Evolutionary conservation across 371 early-diverging fungal genomes (phyloP).

Genomic region (Mortierella sp.): DNA sequence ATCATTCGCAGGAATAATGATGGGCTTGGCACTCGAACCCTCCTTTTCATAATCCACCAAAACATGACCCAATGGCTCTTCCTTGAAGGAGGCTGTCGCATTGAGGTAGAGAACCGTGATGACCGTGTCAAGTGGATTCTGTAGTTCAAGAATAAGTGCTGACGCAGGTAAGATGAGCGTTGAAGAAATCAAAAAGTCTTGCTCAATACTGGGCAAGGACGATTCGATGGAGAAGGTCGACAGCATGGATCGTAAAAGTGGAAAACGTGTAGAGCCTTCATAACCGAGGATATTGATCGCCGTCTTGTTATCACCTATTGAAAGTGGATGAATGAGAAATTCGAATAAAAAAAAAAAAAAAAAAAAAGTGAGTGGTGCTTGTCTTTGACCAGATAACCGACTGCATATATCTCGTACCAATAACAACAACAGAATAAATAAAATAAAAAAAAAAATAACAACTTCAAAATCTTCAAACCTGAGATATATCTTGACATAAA

Average conservation of each 20-base stretch:
- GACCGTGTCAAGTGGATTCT: conserved; percentile 34
- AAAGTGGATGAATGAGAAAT: no score
- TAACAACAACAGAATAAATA: no score
- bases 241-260: conserved; percentile 42
- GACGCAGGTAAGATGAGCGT: conserved; percentile 41
- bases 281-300: conserved; percentile 40
- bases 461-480: no score
- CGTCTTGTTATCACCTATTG: conserved; percentile 36
- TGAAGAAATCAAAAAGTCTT: conserved; percentile 42
- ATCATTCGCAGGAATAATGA: conserved; percentile 49
- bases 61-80: conserved; percentile 35
- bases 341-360: neutral
- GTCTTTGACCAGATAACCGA: no score
- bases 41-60: conserved; percentile 43
- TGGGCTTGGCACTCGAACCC: conserved; percentile 33
- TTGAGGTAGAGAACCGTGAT: conserved; percentile 47
- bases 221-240: conserved; percentile 29
- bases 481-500: conserved; percentile 51
- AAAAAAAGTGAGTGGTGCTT: no score
- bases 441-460: no score
- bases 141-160: conserved; percentile 30
- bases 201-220: conserved; percentile 22
- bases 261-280: conserved; percentile 29
- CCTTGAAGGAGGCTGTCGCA: conserved; percentile 45
- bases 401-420: no score